These are phyloP conservation scores for Vachellia collinsii DNA, from an alignment of 306 rosid genomes.

Conservation along the genomic window DNA sequence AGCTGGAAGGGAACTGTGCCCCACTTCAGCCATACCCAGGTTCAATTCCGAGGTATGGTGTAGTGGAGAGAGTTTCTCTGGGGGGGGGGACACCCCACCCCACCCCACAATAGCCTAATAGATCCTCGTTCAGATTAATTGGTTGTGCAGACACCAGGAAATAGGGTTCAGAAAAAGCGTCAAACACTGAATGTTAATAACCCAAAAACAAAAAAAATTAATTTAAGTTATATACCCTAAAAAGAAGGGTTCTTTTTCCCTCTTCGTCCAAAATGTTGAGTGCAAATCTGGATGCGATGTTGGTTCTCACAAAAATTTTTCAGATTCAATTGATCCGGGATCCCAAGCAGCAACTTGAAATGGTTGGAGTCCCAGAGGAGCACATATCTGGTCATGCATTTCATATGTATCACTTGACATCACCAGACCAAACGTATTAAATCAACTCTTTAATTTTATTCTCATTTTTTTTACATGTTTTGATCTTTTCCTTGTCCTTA, in stretches of 20 bases:
- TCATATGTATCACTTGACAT: constrained; percentile 85
- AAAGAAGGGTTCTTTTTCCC: not conserved
- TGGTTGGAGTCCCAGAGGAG: constrained; percentile 97
- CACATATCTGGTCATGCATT: constrained; percentile 84
- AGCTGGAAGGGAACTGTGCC: no score
- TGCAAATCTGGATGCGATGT: not conserved
- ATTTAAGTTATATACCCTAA: no score
- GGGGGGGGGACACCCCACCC: no score
- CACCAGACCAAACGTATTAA: constrained; percentile 78
- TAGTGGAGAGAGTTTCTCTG: no score
- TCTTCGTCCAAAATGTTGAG: not conserved
- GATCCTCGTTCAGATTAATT: no score
- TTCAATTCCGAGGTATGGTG: no score
- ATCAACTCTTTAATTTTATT: constrained; percentile 26
- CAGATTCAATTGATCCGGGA: constrained; percentile 85
- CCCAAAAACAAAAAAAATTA: no score
- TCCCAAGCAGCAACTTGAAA: constrained; percentile 71
- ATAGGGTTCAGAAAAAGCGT: no score
- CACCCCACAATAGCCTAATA: no score
- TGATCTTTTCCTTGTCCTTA: constrained; percentile 3
- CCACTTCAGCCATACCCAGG: no score
- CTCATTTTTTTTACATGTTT: constrained; percentile 14
- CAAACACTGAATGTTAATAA: no score
- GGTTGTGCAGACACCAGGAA: no score
- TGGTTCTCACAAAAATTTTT: constrained; percentile 32